phyloP scores from a whole-genome alignment of 2,329 filamentous ascomycete species.

The Penicillium digitatum region DNA sequence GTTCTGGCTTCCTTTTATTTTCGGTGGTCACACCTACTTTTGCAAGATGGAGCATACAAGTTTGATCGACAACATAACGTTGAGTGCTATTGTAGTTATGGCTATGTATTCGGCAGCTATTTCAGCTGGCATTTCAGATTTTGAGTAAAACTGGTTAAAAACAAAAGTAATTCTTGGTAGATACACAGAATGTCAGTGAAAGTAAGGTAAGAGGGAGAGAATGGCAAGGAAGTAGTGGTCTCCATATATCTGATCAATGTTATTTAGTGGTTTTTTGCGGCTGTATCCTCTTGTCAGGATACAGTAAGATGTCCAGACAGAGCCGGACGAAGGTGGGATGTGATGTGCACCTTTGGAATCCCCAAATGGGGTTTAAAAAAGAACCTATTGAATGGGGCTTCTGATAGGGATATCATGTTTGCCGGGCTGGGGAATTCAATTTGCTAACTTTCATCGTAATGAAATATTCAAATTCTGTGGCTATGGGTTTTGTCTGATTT shows the following conservation, averaged over 20 bases:
- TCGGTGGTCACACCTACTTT: background rate
- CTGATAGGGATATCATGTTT: too few species aligned
- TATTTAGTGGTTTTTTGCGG: too few species aligned
- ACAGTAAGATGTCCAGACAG: too few species aligned
- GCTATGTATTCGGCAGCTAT: background rate
- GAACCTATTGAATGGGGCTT: too few species aligned
- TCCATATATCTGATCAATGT: background rate
- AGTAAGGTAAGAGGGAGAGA: background rate
- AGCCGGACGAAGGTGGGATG: too few species aligned
- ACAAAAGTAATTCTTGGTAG: background rate
- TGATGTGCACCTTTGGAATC: too few species aligned
- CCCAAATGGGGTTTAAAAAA: too few species aligned
- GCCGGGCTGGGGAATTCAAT: too few species aligned
- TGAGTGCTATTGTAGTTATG: background rate
- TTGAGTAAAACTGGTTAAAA: background rate
- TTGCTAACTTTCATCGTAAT: too few species aligned
- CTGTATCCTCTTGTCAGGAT: too few species aligned
- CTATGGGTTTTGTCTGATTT: too few species aligned
- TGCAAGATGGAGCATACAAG: background rate
- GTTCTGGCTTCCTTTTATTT: background rate
- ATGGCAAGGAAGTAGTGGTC: background rate
- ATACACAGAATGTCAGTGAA: background rate
- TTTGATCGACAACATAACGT: background rate
- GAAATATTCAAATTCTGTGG: too few species aligned
- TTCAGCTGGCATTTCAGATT: background rate